phyloP scores from a whole-genome alignment of 2,329 filamentous ascomycete genomes.

The Fusarium chaquense region DNA sequence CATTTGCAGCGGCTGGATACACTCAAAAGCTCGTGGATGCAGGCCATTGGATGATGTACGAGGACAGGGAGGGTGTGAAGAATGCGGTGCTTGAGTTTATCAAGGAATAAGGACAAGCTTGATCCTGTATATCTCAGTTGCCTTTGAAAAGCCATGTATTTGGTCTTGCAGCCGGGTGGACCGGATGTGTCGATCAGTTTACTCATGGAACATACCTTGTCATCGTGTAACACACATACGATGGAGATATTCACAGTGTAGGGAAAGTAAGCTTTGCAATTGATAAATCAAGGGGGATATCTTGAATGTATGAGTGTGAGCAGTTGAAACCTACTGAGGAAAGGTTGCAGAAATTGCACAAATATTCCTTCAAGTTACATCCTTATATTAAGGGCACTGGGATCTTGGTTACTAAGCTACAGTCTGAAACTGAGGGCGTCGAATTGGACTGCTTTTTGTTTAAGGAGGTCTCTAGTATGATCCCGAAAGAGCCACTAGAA shows the following conservation, averaged over 20 bases:
- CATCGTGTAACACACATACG: not conserved
- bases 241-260: not conserved
- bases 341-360: too few species aligned
- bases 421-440: too few species aligned
- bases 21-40: constrained; percentile 22
- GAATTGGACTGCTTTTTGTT: too few species aligned
- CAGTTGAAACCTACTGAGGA: too few species aligned
- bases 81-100: constrained; percentile 28
- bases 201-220: not conserved
- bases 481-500: too few species aligned
- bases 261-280: too few species aligned
- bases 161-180: not conserved
- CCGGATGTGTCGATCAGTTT: not conserved
- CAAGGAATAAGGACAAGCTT: not conserved
- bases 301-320: not conserved
- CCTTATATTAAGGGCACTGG: too few species aligned
- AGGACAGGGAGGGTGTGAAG: constrained; percentile 28
- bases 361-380: too few species aligned
- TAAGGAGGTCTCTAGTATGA: too few species aligned
- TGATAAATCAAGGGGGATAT: not conserved
- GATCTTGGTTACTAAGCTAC: too few species aligned
- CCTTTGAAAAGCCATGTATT: too few species aligned
- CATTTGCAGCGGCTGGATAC: constrained; percentile 28
- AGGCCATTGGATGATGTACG: constrained; percentile 42
- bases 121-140: not conserved